Evolutionary conservation across 805 yeast species (phyloP).

Genomic region (Wickerhamiella spandovensis): DNA sequence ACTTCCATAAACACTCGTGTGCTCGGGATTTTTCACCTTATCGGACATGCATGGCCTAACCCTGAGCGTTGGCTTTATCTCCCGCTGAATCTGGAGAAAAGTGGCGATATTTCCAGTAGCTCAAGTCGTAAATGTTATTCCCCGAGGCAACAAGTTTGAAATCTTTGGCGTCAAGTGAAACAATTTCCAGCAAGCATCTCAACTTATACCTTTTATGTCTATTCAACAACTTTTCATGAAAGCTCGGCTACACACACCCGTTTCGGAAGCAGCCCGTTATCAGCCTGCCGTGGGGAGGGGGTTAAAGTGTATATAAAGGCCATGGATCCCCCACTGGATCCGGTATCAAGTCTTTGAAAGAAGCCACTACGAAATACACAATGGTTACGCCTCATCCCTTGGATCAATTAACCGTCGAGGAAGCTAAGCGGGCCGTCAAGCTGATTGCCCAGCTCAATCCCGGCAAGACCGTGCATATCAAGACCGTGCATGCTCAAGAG

Average conservation of each 20-base stretch:
- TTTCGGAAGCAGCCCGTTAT: background rate
- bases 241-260: background rate
- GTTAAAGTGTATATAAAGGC: background rate
- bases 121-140: background rate
- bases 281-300: background rate
- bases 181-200: too few species aligned
- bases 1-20: background rate
- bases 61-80: background rate
- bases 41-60: background rate
- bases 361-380: background rate
- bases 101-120: background rate
- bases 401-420: constrained; percentile 23
- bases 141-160: background rate
- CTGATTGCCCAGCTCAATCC: constrained; percentile 18
- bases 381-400: constrained; percentile 20
- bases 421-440: constrained; percentile 19
- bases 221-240: background rate
- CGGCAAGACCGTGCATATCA: constrained; percentile 23
- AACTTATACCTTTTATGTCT: too few species aligned
- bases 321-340: background rate
- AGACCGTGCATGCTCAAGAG: constrained; percentile 30
- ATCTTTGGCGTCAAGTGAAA: too few species aligned
- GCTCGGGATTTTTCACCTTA: background rate
- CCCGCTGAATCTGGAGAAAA: background rate
- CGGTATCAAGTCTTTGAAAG: background rate